phyloP scores from a whole-genome alignment of 495 filamentous ascomycete species.

The Podospora bellae-mahoneyi region DNA sequence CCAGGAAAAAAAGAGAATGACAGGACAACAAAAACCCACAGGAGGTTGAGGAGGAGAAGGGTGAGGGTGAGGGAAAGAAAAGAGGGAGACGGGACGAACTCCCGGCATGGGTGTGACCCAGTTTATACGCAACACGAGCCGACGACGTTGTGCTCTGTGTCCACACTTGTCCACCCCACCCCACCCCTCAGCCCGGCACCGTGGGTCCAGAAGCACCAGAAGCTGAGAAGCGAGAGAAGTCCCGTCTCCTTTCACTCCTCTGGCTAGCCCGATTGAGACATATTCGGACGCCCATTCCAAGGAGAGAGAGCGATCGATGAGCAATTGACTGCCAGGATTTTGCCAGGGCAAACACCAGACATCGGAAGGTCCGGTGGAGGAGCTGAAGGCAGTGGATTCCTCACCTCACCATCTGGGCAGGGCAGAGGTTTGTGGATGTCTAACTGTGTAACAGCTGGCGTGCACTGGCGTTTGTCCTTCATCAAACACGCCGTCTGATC shows the following conservation, averaged over 20 bases:
- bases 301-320: neutral
- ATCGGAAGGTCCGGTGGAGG: neutral
- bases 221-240: neutral
- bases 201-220: neutral
- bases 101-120: slow-evolving; percentile 1
- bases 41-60: slow-evolving; percentile 7
- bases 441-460: slow-evolving; percentile 8
- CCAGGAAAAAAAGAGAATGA: slow-evolving; percentile 3
- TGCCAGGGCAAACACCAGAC: neutral
- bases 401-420: neutral
- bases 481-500: slow-evolving; percentile 5
- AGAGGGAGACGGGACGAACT: slow-evolving; percentile 2
- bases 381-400: neutral
- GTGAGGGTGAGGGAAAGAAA: neutral
- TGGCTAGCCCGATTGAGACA: neutral
- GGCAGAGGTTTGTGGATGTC: neutral
- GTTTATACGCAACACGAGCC: slow-evolving; percentile 7
- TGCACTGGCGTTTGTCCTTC: slow-evolving; percentile 4
- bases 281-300: slow-evolving; percentile 1
- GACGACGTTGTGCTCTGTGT: neutral
- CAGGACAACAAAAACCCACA: neutral
- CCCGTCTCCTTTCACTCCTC: neutral
- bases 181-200: slow-evolving; percentile 1
- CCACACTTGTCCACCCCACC: no score
- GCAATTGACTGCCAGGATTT: no score